Conservation (phyloP, 73 alveolate genomes). For the Tetrahymena elliotti region DNA sequence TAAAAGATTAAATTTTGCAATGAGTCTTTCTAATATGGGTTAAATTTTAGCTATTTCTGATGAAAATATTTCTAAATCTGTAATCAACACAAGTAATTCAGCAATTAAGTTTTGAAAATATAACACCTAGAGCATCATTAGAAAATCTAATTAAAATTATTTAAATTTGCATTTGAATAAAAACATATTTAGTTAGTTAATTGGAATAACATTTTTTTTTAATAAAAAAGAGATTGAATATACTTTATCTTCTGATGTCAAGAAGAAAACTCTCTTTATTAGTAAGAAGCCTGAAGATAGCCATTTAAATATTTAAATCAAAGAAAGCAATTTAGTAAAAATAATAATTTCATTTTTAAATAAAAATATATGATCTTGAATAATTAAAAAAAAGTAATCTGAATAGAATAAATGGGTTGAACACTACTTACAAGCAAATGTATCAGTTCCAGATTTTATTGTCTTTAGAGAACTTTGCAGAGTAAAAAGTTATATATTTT, state of each 20-base stretch:
- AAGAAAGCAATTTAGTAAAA: neutral
- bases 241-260: neutral
- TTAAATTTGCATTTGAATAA: too few species aligned
- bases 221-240: neutral
- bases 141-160: too few species aligned
- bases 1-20: neutral
- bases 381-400: neutral
- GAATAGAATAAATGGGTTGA: neutral
- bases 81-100: neutral
- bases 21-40: neutral
- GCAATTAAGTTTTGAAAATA: too few species aligned
- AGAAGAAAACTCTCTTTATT: neutral
- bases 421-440: neutral
- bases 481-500: neutral
- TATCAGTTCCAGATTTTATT: neutral
- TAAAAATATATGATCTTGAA: neutral
- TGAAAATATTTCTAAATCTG: neutral
- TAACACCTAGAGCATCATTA: too few species aligned
- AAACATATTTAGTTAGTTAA: neutral
- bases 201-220: too few species aligned
- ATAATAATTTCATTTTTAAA: neutral
- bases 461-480: neutral
- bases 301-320: neutral
- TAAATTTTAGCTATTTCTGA: neutral
- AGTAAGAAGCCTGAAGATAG: neutral